Conservation (phyloP, 768 basidiomycete species). For the Megacollybia marginata region DNA sequence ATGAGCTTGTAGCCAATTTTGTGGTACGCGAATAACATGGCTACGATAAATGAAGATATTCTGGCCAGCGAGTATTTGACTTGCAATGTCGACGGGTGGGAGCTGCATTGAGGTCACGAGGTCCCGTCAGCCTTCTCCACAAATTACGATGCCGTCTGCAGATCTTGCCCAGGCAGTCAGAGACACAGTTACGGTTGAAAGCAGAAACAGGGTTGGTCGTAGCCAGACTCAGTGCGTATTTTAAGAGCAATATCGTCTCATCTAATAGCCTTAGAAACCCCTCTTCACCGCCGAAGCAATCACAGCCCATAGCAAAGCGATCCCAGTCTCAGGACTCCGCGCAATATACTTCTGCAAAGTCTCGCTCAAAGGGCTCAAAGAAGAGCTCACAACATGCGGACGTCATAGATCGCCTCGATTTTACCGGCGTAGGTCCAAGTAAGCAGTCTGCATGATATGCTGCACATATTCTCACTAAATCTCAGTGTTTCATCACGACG, state of each 20-base stretch:
- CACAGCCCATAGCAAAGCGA: slow-evolving; percentile 30
- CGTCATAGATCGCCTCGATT: slow-evolving; percentile 85
- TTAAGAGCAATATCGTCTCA: slow-evolving; percentile 7
- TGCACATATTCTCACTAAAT: not conserved
- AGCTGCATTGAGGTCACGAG: slow-evolving; percentile 2
- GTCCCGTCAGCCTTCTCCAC: not conserved
- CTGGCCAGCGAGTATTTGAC: slow-evolving; percentile 69
- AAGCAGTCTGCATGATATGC: slow-evolving; percentile 19
- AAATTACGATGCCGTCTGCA: not conserved
- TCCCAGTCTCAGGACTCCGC: slow-evolving; percentile 42
- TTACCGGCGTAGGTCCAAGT: slow-evolving; percentile 81
- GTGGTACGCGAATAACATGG: slow-evolving; percentile 57
- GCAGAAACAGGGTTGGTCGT: slow-evolving; percentile 45
- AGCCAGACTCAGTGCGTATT: slow-evolving; percentile 40
- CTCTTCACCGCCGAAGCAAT: slow-evolving; percentile 5
- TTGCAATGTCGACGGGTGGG: slow-evolving; percentile 46
- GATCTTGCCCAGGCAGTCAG: slow-evolving; percentile 47
- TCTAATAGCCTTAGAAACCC: slow-evolving; percentile 9
- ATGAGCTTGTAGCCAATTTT: slow-evolving; percentile 75
- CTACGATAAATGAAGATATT: slow-evolving; percentile 66
- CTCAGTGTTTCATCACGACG: slow-evolving; percentile 87
- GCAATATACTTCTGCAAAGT: slow-evolving; percentile 30
- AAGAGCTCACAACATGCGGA: slow-evolving; percentile 82
- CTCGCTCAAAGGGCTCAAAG: slow-evolving; percentile 50
- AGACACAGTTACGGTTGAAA: slow-evolving; percentile 57